These are phyloP conservation scores for Candida ulmi DNA, from an alignment of 805 yeast species.

Conservation along the genomic window DNA sequence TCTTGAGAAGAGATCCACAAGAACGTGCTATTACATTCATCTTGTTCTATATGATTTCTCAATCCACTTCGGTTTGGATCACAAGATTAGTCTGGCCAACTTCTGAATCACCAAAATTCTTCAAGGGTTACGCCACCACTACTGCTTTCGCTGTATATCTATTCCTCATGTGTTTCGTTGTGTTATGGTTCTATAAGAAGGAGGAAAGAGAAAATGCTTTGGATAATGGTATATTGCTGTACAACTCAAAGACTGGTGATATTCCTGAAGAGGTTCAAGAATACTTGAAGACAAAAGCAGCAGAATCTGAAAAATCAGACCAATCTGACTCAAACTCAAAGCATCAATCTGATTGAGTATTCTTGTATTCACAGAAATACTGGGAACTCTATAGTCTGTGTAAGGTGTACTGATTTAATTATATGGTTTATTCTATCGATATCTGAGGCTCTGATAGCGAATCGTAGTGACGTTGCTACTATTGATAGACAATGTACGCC, in stretches of 20 bases:
- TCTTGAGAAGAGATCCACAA: slow-evolving; percentile 47
- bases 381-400: too few species aligned
- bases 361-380: too few species aligned
- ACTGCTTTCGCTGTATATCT: slow-evolving; percentile 22
- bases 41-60: slow-evolving; percentile 44
- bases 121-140: slow-evolving; percentile 45
- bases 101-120: slow-evolving; percentile 47
- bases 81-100: slow-evolving; percentile 30
- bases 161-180: slow-evolving; percentile 8
- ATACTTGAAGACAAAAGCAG: not conserved
- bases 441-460: too few species aligned
- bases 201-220: slow-evolving; percentile 32
- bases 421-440: too few species aligned
- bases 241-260: not conserved
- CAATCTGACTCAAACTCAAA: too few species aligned
- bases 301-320: not conserved
- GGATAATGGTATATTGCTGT: slow-evolving; percentile 28
- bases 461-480: too few species aligned
- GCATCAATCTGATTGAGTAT: too few species aligned
- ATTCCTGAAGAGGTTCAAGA: not conserved
- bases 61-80: slow-evolving; percentile 48
- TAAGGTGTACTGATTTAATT: too few species aligned
- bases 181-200: slow-evolving; percentile 30
- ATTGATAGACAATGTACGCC: too few species aligned
- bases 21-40: slow-evolving; percentile 46